Evolutionary conservation across 2,329 filamentous ascomycete genomes (phyloP), one percentile per base, ranked within the genome.

Genomic region (Aureobasidium leucospermi): DNA sequence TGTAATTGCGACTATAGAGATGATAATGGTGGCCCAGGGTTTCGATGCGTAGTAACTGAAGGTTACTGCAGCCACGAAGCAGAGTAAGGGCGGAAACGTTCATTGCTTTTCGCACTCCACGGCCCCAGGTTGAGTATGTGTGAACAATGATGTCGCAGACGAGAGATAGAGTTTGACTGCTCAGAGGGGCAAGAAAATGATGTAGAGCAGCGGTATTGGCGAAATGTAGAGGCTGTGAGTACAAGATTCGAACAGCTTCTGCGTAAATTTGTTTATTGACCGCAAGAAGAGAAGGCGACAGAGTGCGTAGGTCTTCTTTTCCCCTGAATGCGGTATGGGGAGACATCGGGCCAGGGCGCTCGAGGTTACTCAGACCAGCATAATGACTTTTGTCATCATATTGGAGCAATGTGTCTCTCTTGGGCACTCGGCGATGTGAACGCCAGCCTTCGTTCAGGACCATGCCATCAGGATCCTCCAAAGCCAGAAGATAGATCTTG

Each of bases 401-500:
- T 9, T n/a, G 1, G 15, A 11, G 9, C 13, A 13, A 15, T 15
- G 42, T 38, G 28, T 10, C 6, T n/a, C 51, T 38, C 6, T 23
- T 19, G 6, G 51, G 38, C 3, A 55, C 29, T 10, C 51, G 51
- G 16, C 51, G 51, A 23, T 55, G 29, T 4, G 51, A 23, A 28
- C 39, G 51, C 51, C 51, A 55, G 39, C 51, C 51, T 41, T 45
- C 55, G 3, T 13, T 6, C 23, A 58, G 16, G 1, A 43, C 39
- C 38, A 55, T 43, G 10, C 38, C 38, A 28, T 55, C n/a, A 7
- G 51, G 51, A 15, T 55, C 51, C n/a, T 42, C 4, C 10, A 55
- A 10, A 6, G 52, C 58, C 5, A 61, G 36, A 10, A 29, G 15
- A 38, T 61, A 63, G 11, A 64, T 64, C 13, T 63, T 36, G 36